These are phyloP conservation scores for Sporothrix curviconia DNA, from an alignment of 2,329 filamentous ascomycete species.

Conservation along the genomic window DNA sequence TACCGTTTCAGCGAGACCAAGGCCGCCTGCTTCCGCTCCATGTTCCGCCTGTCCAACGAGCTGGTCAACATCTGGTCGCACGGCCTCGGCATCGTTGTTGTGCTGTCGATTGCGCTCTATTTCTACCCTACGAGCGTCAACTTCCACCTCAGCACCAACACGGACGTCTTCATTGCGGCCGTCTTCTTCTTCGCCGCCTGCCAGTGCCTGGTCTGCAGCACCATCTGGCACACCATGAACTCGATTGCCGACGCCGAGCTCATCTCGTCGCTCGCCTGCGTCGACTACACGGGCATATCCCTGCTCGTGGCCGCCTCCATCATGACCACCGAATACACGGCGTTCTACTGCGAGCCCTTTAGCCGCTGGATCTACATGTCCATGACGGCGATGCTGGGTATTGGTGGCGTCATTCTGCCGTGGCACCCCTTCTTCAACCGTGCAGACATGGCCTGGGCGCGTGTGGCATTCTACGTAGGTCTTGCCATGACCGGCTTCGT, in stretches of 20 bases:
- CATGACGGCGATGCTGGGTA: slow-evolving; percentile 71
- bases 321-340: slow-evolving; percentile 96
- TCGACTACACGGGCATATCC: slow-evolving; percentile 97
- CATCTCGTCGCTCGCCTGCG: slow-evolving; percentile 92
- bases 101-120: slow-evolving; percentile 86
- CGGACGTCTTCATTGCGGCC: slow-evolving; percentile 83
- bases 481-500: slow-evolving; percentile 84
- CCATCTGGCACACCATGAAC: slow-evolving; percentile 98
- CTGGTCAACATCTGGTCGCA: slow-evolving; percentile 98
- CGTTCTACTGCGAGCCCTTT: slow-evolving; percentile 92
- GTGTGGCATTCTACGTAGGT: slow-evolving; percentile 85
- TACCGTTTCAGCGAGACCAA: slow-evolving; percentile 94
- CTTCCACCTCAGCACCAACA: slow-evolving; percentile 78
- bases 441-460: slow-evolving; percentile 83
- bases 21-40: slow-evolving; percentile 76
- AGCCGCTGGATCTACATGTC: slow-evolving; percentile 82
- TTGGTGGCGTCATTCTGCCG: slow-evolving; percentile 83
- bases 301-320: slow-evolving; percentile 92
- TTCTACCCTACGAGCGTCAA: slow-evolving; percentile 87
- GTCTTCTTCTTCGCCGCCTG: slow-evolving; percentile 94
- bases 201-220: slow-evolving; percentile 91
- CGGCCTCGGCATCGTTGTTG: slow-evolving; percentile 77
- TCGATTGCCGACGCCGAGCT: slow-evolving; percentile 83
- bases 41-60: slow-evolving; percentile 84
- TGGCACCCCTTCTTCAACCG: slow-evolving; percentile 97